Evolutionary conservation across 164 flowering plant species (phyloP), one percentile per base, ranked within the genome.

Genomic region (Cinnamomum micranthum): DNA sequence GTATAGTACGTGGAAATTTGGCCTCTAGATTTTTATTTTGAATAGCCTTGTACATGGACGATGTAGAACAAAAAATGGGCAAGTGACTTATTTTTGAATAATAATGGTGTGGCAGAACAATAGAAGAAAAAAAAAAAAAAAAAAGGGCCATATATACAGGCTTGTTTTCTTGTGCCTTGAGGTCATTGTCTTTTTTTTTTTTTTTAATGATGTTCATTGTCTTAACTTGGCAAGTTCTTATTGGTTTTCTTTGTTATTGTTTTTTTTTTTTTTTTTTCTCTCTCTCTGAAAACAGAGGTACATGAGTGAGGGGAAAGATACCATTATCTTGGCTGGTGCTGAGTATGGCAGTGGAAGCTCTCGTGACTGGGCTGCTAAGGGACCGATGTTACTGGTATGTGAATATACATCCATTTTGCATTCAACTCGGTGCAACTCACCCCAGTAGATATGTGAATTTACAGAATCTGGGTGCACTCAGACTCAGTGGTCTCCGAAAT

Each of bases 261-360:
- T 35, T 6, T 0, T 35, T 6, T 35, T 35, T 0, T 35, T 35
- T 35, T 35, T 35, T 0, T n/a, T n/a, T n/a, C n/a, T n/a, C n/a
- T 24, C 10, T 7, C 47, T 9, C 47, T 41, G 11, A 41, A 6
- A 6, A 7, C 86, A 90, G 92, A 85, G 84, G 78, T 86, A 90
- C 87, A 90, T 83, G 80, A 76, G 69, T 73, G 90, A 81, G 13
- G 93, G 93, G 25, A 84, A 82, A 11, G 87, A 81, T 64, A 88
- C 90, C 51, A 83, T 88, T 62, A 80, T 90, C 73, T 75, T 88
- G 75, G 93, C 92, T 71, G 94, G 94, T 50, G 88, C 94, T 23
- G 92, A 90, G 76, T 90, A 87, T 82, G 94, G 94, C 17, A 88
- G 94, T 82, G 92, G 92, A 79, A 90, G 94, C 75, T 90, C 94